A percentile compares a stretch with the other conserved stretches of the same genome.
Conservation (phyloP, 345 rosid species). For the Jatropha curcas region DNA sequence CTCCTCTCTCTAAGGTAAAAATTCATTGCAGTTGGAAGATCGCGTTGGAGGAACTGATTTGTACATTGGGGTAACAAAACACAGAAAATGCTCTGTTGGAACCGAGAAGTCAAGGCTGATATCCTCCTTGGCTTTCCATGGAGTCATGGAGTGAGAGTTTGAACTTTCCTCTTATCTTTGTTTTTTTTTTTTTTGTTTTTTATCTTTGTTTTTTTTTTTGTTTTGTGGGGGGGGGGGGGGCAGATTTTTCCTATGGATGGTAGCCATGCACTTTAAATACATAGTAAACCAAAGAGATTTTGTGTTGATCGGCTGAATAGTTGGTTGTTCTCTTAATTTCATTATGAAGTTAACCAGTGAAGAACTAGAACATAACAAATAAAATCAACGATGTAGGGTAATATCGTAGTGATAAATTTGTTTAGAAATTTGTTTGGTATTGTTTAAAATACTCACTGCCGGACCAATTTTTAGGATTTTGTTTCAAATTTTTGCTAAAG, state of each 20-base stretch:
- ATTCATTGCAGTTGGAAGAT: slow-evolving; percentile 48
- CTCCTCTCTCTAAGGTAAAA: slow-evolving; percentile 14
- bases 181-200: too few species aligned
- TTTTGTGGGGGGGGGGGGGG: too few species aligned
- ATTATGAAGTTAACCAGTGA: background rate
- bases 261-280: background rate
- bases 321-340: background rate
- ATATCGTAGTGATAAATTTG: background rate
- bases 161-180: slow-evolving; percentile 12
- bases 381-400: background rate
- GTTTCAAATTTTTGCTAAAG: background rate
- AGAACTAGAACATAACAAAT: too few species aligned
- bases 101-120: slow-evolving; percentile 49
- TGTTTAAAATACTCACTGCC: background rate
- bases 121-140: slow-evolving; percentile 59
- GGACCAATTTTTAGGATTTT: background rate
- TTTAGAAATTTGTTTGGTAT: background rate
- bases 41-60: slow-evolving; percentile 33
- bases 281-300: background rate
- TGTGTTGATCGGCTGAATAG: background rate
- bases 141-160: slow-evolving; percentile 51
- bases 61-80: slow-evolving; percentile 62
- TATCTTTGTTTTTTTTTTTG: too few species aligned
- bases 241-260: background rate
- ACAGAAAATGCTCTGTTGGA: slow-evolving; percentile 55